phyloP scores from a whole-genome alignment of 1,284 basidiomycete genomes.

The Pseudozyma flocculosa region DNA sequence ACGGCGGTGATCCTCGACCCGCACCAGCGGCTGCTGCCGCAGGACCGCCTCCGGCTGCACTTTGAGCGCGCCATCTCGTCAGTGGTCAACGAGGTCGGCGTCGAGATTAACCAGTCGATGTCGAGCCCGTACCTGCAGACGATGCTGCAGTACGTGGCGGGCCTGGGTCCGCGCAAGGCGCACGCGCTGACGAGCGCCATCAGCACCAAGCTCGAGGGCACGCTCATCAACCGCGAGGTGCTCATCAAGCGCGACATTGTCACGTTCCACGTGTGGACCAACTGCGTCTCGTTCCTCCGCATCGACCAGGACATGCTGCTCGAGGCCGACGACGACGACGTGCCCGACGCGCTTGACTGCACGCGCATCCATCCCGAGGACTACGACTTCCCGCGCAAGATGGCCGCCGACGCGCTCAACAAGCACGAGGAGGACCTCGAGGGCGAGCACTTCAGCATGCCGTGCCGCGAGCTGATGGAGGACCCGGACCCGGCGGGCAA shows the following conservation, averaged over 20 bases:
- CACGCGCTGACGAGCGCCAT: slow-evolving; percentile 69
- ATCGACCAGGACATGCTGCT: slow-evolving; percentile 63
- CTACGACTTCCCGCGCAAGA: slow-evolving; percentile 95
- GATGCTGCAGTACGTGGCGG: slow-evolving; percentile 85
- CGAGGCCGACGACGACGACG: slow-evolving; percentile 68
- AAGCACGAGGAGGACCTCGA: slow-evolving; percentile 61
- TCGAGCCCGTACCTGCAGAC: slow-evolving; percentile 82
- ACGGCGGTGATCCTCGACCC: slow-evolving; percentile 63
- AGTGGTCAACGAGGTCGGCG: slow-evolving; percentile 84
- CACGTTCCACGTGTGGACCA: slow-evolving; percentile 47
- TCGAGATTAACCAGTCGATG: slow-evolving; percentile 91
- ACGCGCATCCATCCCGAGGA: slow-evolving; percentile 98
- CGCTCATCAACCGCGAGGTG: slow-evolving; percentile 49
- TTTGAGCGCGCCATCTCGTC: slow-evolving; percentile 88
- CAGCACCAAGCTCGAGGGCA: slow-evolving; percentile 47
- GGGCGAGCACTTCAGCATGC: slow-evolving; percentile 47
- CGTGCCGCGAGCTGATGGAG: slow-evolving; percentile 71
- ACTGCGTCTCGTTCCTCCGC: slow-evolving; percentile 71
- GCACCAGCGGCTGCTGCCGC: slow-evolving; percentile 75
- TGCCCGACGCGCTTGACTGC: slow-evolving; percentile 85
- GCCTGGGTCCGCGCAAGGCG: slow-evolving; percentile 92
- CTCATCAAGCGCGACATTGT: slow-evolving; percentile 43
- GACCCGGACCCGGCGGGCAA: slow-evolving; percentile 78
- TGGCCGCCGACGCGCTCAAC: slow-evolving; percentile 96
- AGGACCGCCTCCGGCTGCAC: slow-evolving; percentile 76